These are phyloP conservation scores for Ganoderma multipileum DNA, from an alignment of 1,284 basidiomycete genomes.

Conservation along the genomic window DNA sequence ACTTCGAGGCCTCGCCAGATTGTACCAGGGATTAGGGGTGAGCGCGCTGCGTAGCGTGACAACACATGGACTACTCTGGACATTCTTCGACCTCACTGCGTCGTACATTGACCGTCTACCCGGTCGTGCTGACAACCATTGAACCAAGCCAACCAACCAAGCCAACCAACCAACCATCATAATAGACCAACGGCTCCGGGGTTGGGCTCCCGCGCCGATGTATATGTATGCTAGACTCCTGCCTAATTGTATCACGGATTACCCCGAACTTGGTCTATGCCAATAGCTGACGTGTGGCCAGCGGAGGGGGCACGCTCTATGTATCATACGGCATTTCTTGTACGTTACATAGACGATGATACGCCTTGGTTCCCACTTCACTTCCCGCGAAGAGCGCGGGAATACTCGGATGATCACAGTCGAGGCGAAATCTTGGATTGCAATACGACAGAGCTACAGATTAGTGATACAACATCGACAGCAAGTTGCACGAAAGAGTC, in stretches of 20 bases:
- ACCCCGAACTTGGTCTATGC: neutral
- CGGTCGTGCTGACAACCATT: conserved; percentile 18
- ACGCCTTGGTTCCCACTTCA: neutral
- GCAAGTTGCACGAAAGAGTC: conserved; percentile 8
- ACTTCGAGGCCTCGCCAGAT: conserved; percentile 70
- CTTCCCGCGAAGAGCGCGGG: neutral
- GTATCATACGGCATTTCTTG: conserved; percentile 4
- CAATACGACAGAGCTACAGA: conserved; percentile 18
- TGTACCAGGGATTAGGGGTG: conserved; percentile 88
- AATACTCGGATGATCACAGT: neutral
- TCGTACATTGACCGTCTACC: conserved; percentile 79
- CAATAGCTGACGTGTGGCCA: neutral
- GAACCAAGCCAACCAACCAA: neutral
- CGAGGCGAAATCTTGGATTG: neutral
- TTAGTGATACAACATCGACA: conserved; percentile 24
- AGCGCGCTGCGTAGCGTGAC: conserved; percentile 84
- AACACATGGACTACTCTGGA: conserved; percentile 85
- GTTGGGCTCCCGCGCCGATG: conserved; percentile 17
- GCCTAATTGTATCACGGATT: conserved; percentile 17
- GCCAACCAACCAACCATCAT: conserved; percentile 4
- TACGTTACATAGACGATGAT: conserved; percentile 4
- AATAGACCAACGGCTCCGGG: conserved; percentile 19
- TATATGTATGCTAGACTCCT: conserved; percentile 24
- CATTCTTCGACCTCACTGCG: conserved; percentile 79
- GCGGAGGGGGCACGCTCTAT: conserved; percentile 6